phyloP scores from a whole-genome alignment of 108 stramenopile genomes.

The Nitzschia sp. region DNA sequence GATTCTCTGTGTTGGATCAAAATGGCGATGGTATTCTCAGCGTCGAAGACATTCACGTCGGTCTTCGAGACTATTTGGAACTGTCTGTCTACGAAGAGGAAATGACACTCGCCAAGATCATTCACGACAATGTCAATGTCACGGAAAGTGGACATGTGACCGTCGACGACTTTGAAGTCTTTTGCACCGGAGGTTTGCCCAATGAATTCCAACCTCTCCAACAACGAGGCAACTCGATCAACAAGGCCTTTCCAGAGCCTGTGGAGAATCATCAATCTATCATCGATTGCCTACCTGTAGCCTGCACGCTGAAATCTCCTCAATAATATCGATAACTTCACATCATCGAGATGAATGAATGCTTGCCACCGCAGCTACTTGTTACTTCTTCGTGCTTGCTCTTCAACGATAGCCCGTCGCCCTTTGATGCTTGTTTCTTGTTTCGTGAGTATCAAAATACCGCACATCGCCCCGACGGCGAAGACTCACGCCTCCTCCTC shows the following conservation, averaged over 20 bases:
- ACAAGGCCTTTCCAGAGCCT: constrained; percentile 5
- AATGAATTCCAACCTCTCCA: background rate
- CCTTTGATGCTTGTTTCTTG: too few relatives aligned
- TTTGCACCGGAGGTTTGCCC: constrained; percentile 27
- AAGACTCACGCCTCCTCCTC: too few relatives aligned
- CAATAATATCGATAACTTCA: too few relatives aligned
- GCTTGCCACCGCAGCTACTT: too few relatives aligned
- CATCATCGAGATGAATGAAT: too few relatives aligned
- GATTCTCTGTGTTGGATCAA: constrained; percentile 34
- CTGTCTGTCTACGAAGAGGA: constrained; percentile 37
- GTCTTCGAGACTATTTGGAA: constrained; percentile 39
- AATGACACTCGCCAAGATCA: constrained; percentile 34
- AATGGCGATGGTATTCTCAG: constrained; percentile 35
- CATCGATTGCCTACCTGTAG: too few relatives aligned
- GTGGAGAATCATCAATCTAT: background rate
- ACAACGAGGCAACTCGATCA: background rate
- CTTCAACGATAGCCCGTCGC: too few relatives aligned
- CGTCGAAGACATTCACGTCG: constrained; percentile 47
- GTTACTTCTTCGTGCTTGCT: too few relatives aligned
- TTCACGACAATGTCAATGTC: constrained; percentile 42
- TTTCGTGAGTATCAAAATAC: too few relatives aligned
- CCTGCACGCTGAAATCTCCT: too few relatives aligned
- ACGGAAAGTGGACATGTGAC: constrained; percentile 40
- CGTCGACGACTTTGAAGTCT: constrained; percentile 34
- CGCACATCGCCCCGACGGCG: too few relatives aligned